phyloP scores from a whole-genome alignment of 495 filamentous ascomycete species.

The Penicillium bialowiezense region DNA sequence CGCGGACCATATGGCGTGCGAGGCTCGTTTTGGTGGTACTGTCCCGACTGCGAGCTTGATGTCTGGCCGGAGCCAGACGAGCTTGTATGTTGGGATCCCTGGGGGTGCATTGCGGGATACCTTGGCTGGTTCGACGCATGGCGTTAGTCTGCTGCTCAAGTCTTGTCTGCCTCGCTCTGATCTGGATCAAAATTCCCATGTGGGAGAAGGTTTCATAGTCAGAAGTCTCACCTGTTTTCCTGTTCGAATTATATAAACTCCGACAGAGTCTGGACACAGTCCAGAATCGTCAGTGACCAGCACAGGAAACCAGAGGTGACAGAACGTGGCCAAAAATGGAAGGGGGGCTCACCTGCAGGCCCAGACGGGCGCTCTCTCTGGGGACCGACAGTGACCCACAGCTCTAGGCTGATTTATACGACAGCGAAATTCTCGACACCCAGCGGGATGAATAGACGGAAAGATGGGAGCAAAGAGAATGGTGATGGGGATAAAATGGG shows the following conservation, averaged over 20 bases:
- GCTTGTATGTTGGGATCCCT: slow-evolving; percentile 25
- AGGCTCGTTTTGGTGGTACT: slow-evolving; percentile 19
- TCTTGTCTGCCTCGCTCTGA: background rate
- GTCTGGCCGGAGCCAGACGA: slow-evolving; percentile 31
- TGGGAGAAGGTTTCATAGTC: background rate
- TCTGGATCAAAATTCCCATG: background rate
- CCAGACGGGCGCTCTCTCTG: background rate
- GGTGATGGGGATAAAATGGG: slow-evolving; percentile 17
- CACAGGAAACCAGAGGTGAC: background rate
- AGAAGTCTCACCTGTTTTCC: background rate
- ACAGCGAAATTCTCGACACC: background rate
- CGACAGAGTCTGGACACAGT: background rate
- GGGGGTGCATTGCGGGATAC: slow-evolving; percentile 35
- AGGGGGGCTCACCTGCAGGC: background rate
- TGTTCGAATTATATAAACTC: slow-evolving; percentile 5
- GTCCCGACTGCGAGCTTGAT: slow-evolving; percentile 18
- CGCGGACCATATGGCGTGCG: slow-evolving; percentile 28
- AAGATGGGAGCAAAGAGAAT: slow-evolving; percentile 24
- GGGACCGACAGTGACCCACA: background rate
- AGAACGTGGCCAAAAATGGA: background rate
- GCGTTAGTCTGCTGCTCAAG: background rate
- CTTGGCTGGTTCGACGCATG: background rate
- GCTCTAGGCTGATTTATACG: background rate
- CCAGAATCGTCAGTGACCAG: background rate
- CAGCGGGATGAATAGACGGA: background rate